Evolutionary conservation across 257 asterid species (phyloP), one percentile per base, ranked within the genome.

Genomic region (Gentiana straminea): DNA sequence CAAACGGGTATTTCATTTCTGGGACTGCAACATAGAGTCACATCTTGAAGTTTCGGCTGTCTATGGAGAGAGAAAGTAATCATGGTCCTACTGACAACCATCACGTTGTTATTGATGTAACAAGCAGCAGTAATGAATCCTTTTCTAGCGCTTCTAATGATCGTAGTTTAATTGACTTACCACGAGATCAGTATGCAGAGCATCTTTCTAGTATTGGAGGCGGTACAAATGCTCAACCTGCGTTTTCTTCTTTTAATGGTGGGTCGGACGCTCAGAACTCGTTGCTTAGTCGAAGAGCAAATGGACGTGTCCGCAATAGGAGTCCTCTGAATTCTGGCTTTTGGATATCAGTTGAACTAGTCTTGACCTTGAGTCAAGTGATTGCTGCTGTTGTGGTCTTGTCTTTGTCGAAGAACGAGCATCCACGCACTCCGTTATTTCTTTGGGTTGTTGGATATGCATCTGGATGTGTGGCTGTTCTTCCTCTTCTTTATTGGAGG

Each of bases 401-500:
- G 72, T 75, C 84, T 68, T 58, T 87, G 68, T 78, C 98, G 8
- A 76, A 72, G 70, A 66, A 83, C 58, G 98, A 91, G 77, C 82
- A 79, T 59, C 95, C 98, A 6, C 86, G 55, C 11, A 82, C 95
- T 51, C 98, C 98, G 24, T 75, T 91, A 64, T 74, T 64, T 59
- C 74, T 73, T 5, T 91, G 98, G 98, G 70, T 91, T 46, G 70
- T 73, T 38, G 95, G 96, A 59, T 91, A 91, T 81, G 95, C 96
- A 33, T 81, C 86, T 70, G 98, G 98, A 15, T 87, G 95, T 80
- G 77, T 79, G 58, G 87, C 84, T 7, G 76, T 75, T 59, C 87
- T 91, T 49, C 98, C 96, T 63, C 92, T 91, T 68, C 78, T 84
- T 52, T 87, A 74, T 77, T 87, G 98, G 94, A 95, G 96, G 36